phyloP scores from a whole-genome alignment of 257 asterid genomes.

The Solanum rostratum region DNA sequence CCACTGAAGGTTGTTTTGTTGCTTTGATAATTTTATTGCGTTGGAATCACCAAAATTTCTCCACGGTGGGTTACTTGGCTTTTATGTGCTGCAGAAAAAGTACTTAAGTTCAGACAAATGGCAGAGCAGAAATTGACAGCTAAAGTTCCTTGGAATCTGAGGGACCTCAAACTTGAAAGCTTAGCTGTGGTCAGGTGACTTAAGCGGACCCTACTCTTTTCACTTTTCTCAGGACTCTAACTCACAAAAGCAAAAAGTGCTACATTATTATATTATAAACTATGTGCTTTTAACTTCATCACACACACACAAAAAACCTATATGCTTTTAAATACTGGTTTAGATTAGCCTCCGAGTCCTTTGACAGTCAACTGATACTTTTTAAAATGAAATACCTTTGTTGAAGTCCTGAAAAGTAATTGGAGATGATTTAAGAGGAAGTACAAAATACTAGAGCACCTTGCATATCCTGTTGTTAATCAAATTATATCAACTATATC shows the following conservation, averaged over 20 bases:
- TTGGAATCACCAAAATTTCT: not conserved
- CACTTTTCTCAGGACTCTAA: not conserved
- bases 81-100: not conserved
- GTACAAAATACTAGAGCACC: not conserved
- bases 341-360: not conserved
- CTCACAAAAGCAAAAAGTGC: not conserved
- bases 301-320: not conserved
- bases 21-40: not conserved
- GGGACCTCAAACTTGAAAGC: conserved; percentile 1
- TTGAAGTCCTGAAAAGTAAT: not conserved
- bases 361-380: not conserved
- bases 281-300: not conserved
- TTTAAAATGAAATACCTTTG: not conserved
- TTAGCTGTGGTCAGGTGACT: not conserved
- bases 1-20: not conserved
- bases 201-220: not conserved
- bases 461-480: not conserved
- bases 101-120: not conserved
- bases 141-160: not conserved
- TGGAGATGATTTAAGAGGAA: not conserved
- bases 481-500: not conserved
- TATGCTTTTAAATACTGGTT: not conserved
- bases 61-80: not conserved
- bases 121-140: not conserved
- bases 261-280: not conserved